Evolutionary conservation across 768 basidiomycete genomes (phyloP).

Genomic region (Cystobasidium ongulense): DNA sequence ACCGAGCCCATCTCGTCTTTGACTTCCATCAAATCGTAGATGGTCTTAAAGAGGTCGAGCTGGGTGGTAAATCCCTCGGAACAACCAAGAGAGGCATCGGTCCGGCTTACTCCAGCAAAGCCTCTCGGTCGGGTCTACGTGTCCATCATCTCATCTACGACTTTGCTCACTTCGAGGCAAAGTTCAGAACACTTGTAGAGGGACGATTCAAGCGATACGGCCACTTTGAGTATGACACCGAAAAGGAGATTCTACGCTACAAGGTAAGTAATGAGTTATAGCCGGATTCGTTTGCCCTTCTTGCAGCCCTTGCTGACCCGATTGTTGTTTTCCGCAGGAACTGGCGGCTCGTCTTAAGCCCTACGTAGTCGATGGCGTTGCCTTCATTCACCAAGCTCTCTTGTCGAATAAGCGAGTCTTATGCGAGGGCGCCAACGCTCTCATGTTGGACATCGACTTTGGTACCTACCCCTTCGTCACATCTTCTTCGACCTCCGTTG

Average conservation of each 20-base stretch:
- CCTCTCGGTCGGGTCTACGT: constrained; percentile 87
- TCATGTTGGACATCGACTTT: constrained; percentile 97
- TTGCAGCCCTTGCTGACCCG: neutral
- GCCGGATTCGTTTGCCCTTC: neutral
- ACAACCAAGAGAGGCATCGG: constrained; percentile 98
- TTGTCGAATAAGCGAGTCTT: constrained; percentile 67
- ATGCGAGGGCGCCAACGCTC: constrained; percentile 93
- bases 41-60: constrained; percentile 92
- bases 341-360: constrained; percentile 77
- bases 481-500: constrained; percentile 82
- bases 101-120: constrained; percentile 95
- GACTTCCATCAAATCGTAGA: constrained; percentile 99
- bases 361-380: constrained; percentile 78
- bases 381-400: constrained; percentile 74
- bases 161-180: constrained; percentile 64
- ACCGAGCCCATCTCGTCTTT: constrained; percentile 93
- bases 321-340: constrained; percentile 48
- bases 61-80: constrained; percentile 74
- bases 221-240: constrained; percentile 95
- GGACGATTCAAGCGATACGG: constrained; percentile 97
- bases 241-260: constrained; percentile 87
- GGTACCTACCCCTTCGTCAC: constrained; percentile 98
- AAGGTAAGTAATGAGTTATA: constrained; percentile 52
- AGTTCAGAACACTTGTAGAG: constrained; percentile 92
- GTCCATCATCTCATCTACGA: constrained; percentile 80